Evolutionary conservation across 305 asterid genomes (phyloP).

Genomic region (Solanum hybrid): DNA sequence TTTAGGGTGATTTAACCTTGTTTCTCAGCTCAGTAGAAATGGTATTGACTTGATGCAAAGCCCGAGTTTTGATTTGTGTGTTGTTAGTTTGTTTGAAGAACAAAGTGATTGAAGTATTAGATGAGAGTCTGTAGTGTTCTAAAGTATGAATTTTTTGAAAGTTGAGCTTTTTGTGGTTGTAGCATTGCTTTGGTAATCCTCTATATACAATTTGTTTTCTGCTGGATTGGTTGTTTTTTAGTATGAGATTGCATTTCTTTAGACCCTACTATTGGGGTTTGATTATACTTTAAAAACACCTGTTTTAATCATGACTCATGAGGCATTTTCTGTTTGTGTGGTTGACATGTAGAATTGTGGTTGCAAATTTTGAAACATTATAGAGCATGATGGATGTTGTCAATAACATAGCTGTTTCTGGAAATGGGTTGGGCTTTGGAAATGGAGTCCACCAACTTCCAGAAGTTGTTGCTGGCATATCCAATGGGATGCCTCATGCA

Average conservation of each 20-base stretch:
- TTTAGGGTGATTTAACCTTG: neutral
- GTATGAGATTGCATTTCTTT: neutral
- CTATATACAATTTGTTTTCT: neutral
- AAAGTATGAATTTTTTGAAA: neutral
- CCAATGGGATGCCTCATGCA: constrained; percentile 30
- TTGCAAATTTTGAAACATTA: constrained; percentile 2
- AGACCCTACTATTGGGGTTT: neutral
- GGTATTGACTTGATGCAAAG: neutral
- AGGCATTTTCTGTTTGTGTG: neutral
- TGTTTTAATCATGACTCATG: neutral
- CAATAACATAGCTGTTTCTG: constrained; percentile 26
- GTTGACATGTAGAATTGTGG: constrained; percentile 6
- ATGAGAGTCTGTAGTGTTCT: neutral
- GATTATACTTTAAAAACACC: neutral
- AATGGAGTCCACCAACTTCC: constrained; percentile 29
- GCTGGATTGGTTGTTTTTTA: neutral
- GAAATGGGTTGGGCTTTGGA: constrained; percentile 31
- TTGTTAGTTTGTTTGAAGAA: neutral
- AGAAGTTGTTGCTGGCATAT: constrained; percentile 14
- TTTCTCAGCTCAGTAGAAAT: neutral
- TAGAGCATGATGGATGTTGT: constrained; percentile 52
- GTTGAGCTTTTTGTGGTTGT: neutral
- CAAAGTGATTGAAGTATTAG: neutral
- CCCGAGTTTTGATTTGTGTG: neutral
- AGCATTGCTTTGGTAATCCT: neutral